phyloP scores from a whole-genome alignment of 148 eudicot genomes.

The Oxyria digyna region DNA sequence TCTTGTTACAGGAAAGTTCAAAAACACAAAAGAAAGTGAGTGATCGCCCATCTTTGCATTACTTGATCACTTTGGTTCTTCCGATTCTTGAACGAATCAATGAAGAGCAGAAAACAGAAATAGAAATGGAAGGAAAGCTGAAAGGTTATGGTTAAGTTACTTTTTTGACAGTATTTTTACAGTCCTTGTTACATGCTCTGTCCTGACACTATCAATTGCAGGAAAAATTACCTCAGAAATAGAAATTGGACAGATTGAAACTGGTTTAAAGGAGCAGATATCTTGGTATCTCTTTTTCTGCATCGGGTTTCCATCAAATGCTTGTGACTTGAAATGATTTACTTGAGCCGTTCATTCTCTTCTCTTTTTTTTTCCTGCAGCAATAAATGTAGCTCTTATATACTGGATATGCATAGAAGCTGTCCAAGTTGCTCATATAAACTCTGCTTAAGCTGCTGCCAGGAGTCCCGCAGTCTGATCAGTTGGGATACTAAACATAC shows the following conservation, averaged over 20 bases:
- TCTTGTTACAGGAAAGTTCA: background rate
- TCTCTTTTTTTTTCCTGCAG: conserved; percentile 19
- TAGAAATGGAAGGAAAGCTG: conserved; percentile 54
- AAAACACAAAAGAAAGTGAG: conserved; percentile 13
- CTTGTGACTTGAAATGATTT: background rate
- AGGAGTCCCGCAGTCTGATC: conserved; percentile 20
- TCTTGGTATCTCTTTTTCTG: conserved; percentile 42
- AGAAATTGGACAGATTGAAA: conserved; percentile 47
- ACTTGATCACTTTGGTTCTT: conserved; percentile 52
- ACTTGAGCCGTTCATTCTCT: background rate
- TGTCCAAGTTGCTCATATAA: conserved; percentile 69
- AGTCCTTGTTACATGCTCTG: background rate
- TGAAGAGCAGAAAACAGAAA: conserved; percentile 38
- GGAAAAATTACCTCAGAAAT: conserved; percentile 41
- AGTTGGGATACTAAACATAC: conserved; percentile 9
- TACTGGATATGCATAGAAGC: conserved; percentile 74
- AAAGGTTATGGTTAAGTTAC: conserved; percentile 31
- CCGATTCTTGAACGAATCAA: conserved; percentile 62
- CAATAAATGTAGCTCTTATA: conserved; percentile 54
- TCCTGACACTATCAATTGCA: conserved; percentile 16
- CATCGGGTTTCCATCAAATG: background rate
- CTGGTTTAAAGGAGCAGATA: conserved; percentile 24
- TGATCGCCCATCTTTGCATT: conserved; percentile 38
- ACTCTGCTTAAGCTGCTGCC: conserved; percentile 72
- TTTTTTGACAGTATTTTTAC: background rate